These are phyloP conservation scores for Schwanniomyces occidentalis DNA, from an alignment of 805 yeast species.

Conservation along the genomic window DNA sequence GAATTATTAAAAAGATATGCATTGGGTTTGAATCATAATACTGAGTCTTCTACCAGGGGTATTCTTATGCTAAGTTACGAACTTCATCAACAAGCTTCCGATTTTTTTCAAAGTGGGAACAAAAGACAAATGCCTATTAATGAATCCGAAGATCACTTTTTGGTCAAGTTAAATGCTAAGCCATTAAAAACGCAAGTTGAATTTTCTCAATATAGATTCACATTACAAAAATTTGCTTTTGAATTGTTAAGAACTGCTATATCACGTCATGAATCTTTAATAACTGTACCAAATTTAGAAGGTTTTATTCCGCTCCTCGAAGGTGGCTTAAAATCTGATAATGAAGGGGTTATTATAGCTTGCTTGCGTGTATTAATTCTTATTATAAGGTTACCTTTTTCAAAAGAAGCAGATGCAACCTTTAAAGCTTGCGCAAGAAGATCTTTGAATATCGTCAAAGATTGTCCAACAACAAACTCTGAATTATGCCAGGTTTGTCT, in stretches of 20 bases:
- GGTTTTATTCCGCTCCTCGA: slow-evolving; percentile 78
- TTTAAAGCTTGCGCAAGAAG: slow-evolving; percentile 63
- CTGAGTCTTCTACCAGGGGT: slow-evolving; percentile 53
- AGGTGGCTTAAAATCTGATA: slow-evolving; percentile 58
- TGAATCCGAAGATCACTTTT: slow-evolving; percentile 58
- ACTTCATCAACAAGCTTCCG: slow-evolving; percentile 54
- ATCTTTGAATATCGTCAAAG: slow-evolving; percentile 63
- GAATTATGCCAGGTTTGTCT: slow-evolving; percentile 81
- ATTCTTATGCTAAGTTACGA: slow-evolving; percentile 74
- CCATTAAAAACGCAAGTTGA: slow-evolving; percentile 54
- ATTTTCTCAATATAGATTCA: slow-evolving; percentile 53
- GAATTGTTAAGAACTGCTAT: slow-evolving; percentile 76
- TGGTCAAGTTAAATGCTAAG: slow-evolving; percentile 70
- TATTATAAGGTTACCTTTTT: slow-evolving; percentile 61
- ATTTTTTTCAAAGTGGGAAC: slow-evolving; percentile 11
- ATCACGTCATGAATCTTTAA: slow-evolving; percentile 57
- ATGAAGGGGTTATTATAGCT: slow-evolving; percentile 75
- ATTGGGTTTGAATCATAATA: slow-evolving; percentile 75
- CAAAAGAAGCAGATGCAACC: slow-evolving; percentile 48
- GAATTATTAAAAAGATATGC: slow-evolving; percentile 77
- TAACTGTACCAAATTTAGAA: slow-evolving; percentile 58
- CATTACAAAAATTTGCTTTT: slow-evolving; percentile 73
- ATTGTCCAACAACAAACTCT: slow-evolving; percentile 73
- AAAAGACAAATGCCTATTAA: slow-evolving; percentile 6
- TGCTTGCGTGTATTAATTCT: slow-evolving; percentile 63